Conservation (phyloP, 148 eudicot genomes). For the Tetragonia tetragonoides region DNA sequence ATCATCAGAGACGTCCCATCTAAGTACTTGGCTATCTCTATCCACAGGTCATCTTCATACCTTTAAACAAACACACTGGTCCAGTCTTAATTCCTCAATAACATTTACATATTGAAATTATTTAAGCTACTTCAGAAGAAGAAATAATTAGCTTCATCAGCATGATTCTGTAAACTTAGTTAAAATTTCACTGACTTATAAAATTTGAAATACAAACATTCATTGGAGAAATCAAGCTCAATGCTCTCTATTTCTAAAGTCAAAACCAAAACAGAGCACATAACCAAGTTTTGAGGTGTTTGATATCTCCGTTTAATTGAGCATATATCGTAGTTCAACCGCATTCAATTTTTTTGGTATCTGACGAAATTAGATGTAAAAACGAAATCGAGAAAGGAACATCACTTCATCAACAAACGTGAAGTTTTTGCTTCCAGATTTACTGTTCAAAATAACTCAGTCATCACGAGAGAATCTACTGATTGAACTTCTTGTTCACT, state of each 20-base stretch:
- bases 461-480: not conserved
- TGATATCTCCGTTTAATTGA: not conserved
- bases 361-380: not conserved
- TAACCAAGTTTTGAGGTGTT: not conserved
- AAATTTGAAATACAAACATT: not conserved
- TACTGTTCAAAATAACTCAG: not conserved
- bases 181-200: not conserved
- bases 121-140: not conserved
- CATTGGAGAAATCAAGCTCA: not conserved
- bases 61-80: constrained; percentile 27
- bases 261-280: not conserved
- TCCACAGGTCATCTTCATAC: constrained; percentile 84
- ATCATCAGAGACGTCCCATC: constrained; percentile 74
- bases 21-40: constrained; percentile 78
- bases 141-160: not conserved
- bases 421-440: not conserved
- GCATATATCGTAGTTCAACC: not conserved
- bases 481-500: not conserved
- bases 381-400: not conserved
- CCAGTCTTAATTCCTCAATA: not conserved
- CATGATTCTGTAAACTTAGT: not conserved
- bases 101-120: not conserved
- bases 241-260: not conserved
- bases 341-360: not conserved
- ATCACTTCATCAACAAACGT: not conserved